These are phyloP conservation scores for Fusarium sp. DNA, from an alignment of 2,329 filamentous ascomycete species.

Conservation along the genomic window DNA sequence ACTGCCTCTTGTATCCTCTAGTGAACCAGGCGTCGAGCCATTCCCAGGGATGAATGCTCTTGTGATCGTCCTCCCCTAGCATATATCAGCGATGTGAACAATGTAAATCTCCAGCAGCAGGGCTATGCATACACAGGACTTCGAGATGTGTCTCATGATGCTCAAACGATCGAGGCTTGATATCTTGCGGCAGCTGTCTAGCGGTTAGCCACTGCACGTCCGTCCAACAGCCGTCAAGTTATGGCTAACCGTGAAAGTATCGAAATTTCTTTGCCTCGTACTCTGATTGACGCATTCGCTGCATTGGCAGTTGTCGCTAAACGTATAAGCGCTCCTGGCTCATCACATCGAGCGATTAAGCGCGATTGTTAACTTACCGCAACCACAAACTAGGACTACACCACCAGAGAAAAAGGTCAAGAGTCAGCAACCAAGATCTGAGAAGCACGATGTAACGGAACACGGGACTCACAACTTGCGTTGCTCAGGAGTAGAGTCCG, in stretches of 20 bases:
- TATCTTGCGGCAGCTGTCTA: conserved; percentile 50
- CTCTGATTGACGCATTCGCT: conserved; percentile 55
- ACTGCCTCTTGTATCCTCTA: conserved; percentile 28
- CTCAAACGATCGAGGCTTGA: conserved; percentile 47
- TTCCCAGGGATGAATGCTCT: conserved; percentile 73
- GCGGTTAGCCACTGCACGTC: background rate
- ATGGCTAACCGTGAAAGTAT: conserved; percentile 54
- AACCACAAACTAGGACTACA: conserved; percentile 47
- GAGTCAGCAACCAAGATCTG: conserved; percentile 19
- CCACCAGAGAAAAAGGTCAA: background rate
- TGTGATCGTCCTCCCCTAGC: conserved; percentile 77
- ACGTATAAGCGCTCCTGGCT: conserved; percentile 19
- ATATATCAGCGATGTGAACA: conserved; percentile 13
- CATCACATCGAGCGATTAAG: conserved; percentile 9
- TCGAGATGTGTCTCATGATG: conserved; percentile 44
- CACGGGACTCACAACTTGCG: conserved; percentile 38
- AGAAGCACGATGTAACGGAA: conserved; percentile 5
- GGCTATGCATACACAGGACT: conserved; percentile 49
- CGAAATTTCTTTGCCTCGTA: conserved; percentile 57
- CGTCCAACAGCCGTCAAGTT: background rate
- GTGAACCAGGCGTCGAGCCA: conserved; percentile 41
- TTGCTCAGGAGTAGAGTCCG: conserved; percentile 3
- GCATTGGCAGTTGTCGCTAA: conserved; percentile 59
- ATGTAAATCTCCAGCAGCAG: background rate
- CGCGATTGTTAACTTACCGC: conserved; percentile 39